Conservation (phyloP, 1,284 basidiomycete species). For the Schizopora paradoxa region DNA sequence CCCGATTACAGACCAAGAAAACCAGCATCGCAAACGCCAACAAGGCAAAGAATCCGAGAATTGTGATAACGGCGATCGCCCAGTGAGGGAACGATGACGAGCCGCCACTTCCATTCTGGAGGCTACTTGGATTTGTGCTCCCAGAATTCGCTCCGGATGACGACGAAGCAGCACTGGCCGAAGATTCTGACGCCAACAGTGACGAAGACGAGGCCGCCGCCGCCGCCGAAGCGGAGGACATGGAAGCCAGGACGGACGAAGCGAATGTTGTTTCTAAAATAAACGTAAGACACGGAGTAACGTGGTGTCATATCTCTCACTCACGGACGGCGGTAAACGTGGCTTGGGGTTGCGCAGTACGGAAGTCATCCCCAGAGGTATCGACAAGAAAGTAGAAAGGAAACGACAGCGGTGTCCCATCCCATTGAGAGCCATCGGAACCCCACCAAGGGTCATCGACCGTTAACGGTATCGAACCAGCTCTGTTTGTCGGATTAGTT, state of each 20-base stretch:
- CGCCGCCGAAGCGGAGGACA: slow-evolving; percentile 36
- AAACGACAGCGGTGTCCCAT: slow-evolving; percentile 49
- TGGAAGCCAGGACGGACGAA: slow-evolving; percentile 52
- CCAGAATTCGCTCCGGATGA: slow-evolving; percentile 31
- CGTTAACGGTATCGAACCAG: slow-evolving; percentile 47
- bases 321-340: slow-evolving; percentile 74
- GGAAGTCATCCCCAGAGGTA: slow-evolving; percentile 43
- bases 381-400: slow-evolving; percentile 73
- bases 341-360: slow-evolving; percentile 53
- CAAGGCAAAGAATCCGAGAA: slow-evolving; percentile 77
- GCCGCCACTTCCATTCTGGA: slow-evolving; percentile 39
- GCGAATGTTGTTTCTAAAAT: slow-evolving; percentile 64
- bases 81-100: slow-evolving; percentile 62
- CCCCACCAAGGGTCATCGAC: slow-evolving; percentile 78
- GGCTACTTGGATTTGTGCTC: slow-evolving; percentile 25
- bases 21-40: slow-evolving; percentile 57
- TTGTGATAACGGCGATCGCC: slow-evolving; percentile 84
- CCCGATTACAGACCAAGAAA: slow-evolving; percentile 65
- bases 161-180: slow-evolving; percentile 33
- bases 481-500: slow-evolving; percentile 46
- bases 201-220: slow-evolving; percentile 26
- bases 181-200: slow-evolving; percentile 25
- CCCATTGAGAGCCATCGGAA: slow-evolving; percentile 42
- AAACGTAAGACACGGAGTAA: slow-evolving; percentile 1
- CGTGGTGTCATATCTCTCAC: slow-evolving; percentile 29